Evolutionary conservation across 345 rosid species (phyloP).

Genomic region (Pelargonium nanum): DNA sequence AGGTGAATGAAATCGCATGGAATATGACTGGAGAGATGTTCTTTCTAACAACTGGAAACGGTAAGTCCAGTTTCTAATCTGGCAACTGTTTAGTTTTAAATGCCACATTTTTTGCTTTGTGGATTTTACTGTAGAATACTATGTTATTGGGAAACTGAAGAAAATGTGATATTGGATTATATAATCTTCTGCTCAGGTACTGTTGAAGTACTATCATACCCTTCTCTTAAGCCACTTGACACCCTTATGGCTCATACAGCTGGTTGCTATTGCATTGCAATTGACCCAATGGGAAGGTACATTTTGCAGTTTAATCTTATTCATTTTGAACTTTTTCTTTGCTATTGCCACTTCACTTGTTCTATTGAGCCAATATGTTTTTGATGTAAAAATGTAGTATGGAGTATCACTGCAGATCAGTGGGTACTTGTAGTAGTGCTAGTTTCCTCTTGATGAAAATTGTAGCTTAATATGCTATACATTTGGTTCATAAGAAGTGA

Average conservation of each 20-base stretch:
- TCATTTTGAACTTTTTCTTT: background rate
- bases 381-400: no score
- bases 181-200: conserved; percentile 51
- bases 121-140: background rate
- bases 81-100: background rate
- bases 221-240: conserved; percentile 64
- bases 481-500: no score
- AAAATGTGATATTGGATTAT: background rate
- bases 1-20: conserved; percentile 99
- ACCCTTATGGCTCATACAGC: conserved; percentile 95
- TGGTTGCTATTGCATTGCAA: conserved; percentile 95
- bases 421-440: no score
- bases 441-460: no score
- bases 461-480: no score
- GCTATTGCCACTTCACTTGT: no score
- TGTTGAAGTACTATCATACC: conserved; percentile 79
- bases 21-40: conserved; percentile 87
- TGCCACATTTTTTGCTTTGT: background rate
- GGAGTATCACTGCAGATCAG: no score
- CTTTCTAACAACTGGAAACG: conserved; percentile 93
- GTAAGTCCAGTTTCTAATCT: conserved; percentile 27
- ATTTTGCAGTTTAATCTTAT: conserved; percentile 7
- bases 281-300: conserved; percentile 91
- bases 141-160: background rate
- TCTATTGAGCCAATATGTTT: no score